Percentiles rank a stretch among this genome's conserved stretches.
Conservation (phyloP, 164 flowering plant genomes). For the Chimonanthus salicifolius region DNA sequence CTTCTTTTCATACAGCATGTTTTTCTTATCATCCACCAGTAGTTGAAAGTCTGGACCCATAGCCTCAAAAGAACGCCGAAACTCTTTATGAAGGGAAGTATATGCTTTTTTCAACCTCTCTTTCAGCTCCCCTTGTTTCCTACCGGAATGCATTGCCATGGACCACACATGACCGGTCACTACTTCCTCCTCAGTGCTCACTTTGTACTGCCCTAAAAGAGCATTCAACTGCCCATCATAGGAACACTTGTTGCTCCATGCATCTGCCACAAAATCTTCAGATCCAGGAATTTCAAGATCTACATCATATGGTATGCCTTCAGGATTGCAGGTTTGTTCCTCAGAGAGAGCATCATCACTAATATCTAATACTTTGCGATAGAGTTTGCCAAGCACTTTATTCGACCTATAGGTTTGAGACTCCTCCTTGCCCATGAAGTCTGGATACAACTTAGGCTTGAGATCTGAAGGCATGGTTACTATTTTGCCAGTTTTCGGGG, state of each 20-base stretch:
- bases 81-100: constrained; percentile 55
- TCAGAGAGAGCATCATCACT: constrained; percentile 24
- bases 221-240: constrained; percentile 66
- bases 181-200: constrained; percentile 74
- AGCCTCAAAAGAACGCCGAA: constrained; percentile 49
- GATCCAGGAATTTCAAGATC: constrained; percentile 66
- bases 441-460: constrained; percentile 81
- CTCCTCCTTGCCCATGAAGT: constrained; percentile 87
- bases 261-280: constrained; percentile 42
- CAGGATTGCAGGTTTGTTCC: constrained; percentile 15
- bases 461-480: constrained; percentile 63
- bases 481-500: constrained; percentile 83
- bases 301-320: constrained; percentile 47
- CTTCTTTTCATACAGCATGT: constrained; percentile 52
- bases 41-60: constrained; percentile 31
- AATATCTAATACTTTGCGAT: constrained; percentile 49
- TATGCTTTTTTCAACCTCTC: constrained; percentile 83
- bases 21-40: constrained; percentile 52
- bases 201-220: constrained; percentile 71
- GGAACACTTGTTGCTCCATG: constrained; percentile 72
- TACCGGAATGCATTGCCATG: constrained; percentile 64
- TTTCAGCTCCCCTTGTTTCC: constrained; percentile 76
- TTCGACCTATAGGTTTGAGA: constrained; percentile 59
- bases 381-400: constrained; percentile 71
- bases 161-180: constrained; percentile 95